Conservation (phyloP, 805 yeast genomes). For the Yamadazyma akitaensis region DNA sequence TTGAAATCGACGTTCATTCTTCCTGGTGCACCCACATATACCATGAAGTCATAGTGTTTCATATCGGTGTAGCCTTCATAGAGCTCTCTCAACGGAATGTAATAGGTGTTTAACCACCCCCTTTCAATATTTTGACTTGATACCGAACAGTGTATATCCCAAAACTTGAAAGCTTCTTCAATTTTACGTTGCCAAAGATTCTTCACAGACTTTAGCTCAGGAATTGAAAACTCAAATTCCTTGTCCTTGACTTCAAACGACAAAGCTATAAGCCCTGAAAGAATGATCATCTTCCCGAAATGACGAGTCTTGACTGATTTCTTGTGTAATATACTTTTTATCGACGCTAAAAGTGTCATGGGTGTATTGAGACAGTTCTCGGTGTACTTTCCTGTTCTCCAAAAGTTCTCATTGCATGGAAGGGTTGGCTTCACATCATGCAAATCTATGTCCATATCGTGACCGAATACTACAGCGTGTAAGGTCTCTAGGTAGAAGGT, state of each 20-base stretch:
- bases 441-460: slow-evolving; percentile 19
- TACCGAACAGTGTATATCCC: slow-evolving; percentile 11
- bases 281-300: slow-evolving; percentile 18
- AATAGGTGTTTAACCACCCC: slow-evolving; percentile 16
- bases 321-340: slow-evolving; percentile 19
- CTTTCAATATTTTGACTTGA: slow-evolving; percentile 14
- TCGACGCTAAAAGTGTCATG: slow-evolving; percentile 20
- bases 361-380: slow-evolving; percentile 13
- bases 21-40: slow-evolving; percentile 27
- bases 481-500: slow-evolving; percentile 31
- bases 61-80: slow-evolving; percentile 22
- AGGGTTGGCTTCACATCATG: slow-evolving; percentile 23
- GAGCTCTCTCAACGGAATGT: slow-evolving; percentile 17
- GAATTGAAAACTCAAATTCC: slow-evolving; percentile 19
- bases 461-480: slow-evolving; percentile 32
- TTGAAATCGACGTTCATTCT: slow-evolving; percentile 42
- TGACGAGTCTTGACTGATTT: slow-evolving; percentile 16
- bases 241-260: slow-evolving; percentile 18
- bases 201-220: slow-evolving; percentile 17
- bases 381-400: slow-evolving; percentile 19
- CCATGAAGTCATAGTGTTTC: slow-evolving; percentile 25
- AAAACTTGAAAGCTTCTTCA: slow-evolving; percentile 12
- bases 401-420: slow-evolving; percentile 23
- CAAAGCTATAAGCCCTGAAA: slow-evolving; percentile 18
- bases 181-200: slow-evolving; percentile 13